Evolutionary conservation across 805 yeast species (phyloP).

Genomic region (Saccharomycopsis sp.): DNA sequence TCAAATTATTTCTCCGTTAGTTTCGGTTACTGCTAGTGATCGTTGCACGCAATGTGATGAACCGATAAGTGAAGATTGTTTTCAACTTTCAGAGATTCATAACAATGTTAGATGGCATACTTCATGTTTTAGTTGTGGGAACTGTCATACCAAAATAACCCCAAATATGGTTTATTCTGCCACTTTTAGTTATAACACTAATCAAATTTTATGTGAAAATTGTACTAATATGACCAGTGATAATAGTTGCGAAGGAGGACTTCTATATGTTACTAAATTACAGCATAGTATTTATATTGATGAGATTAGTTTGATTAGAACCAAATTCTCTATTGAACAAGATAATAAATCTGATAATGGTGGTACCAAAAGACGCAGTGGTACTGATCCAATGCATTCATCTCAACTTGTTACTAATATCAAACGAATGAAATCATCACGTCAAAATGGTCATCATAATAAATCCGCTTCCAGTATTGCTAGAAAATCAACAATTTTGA

Average conservation of each 20-base stretch:
- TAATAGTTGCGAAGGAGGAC: conserved; percentile 41
- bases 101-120: conserved; percentile 71
- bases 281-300: conserved; percentile 67
- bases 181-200: conserved; percentile 4
- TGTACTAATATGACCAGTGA: conserved; percentile 42
- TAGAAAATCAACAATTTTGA: conserved; percentile 55
- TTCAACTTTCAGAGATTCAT: conserved; percentile 30
- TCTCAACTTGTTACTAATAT: conserved; percentile 66
- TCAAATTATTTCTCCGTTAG: conserved; percentile 28
- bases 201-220: conserved; percentile 42
- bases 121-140: conserved; percentile 57
- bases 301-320: conserved; percentile 64
- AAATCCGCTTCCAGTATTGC: conserved; percentile 47
- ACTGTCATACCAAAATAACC: conserved; percentile 40
- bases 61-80: conserved; percentile 80
- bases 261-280: conserved; percentile 54
- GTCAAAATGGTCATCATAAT: conserved; percentile 46
- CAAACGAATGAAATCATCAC: conserved; percentile 59
- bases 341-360: neutral
- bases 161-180: neutral
- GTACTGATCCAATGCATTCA: conserved; percentile 37
- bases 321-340: conserved; percentile 10
- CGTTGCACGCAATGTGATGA: conserved; percentile 60
- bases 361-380: conserved; percentile 3
- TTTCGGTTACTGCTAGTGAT: conserved; percentile 60